Conservation (phyloP, 2,329 filamentous ascomycete genomes). For the Alternaria viburni region DNA sequence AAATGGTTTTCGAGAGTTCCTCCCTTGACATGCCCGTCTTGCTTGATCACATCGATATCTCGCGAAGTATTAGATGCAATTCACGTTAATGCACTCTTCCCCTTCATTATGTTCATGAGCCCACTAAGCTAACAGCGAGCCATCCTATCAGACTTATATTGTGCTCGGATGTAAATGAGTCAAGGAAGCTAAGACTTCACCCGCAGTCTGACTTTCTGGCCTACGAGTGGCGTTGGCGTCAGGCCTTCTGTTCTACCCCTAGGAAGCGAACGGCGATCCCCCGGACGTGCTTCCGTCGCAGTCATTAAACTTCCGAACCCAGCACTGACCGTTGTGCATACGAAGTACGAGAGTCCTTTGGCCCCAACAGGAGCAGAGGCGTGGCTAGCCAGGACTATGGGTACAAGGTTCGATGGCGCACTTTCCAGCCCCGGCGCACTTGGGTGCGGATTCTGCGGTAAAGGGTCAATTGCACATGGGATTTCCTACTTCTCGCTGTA, state of each 20-base stretch:
- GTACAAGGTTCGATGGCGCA: neutral
- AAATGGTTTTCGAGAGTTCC: neutral
- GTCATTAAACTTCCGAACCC: neutral
- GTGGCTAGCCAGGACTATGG: neutral
- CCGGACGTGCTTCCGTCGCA: neutral
- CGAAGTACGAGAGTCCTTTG: neutral
- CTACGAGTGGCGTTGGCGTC: neutral
- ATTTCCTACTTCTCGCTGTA: neutral
- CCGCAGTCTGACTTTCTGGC: neutral
- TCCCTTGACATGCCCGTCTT: neutral
- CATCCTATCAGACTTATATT: neutral
- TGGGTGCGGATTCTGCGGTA: neutral
- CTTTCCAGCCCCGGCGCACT: neutral
- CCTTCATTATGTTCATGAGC: neutral
- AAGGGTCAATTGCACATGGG: neutral
- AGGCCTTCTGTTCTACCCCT: constrained; percentile 6
- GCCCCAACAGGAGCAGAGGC: neutral
- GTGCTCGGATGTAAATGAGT: neutral
- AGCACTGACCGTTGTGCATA: neutral
- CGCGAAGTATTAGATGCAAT: neutral
- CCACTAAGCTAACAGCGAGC: neutral
- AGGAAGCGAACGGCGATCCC: neutral
- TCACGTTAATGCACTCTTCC: neutral
- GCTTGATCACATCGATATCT: neutral
- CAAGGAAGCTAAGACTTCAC: constrained; percentile 12